Percentiles rank a stretch among this genome's conserved stretches.
Conservation (phyloP, 208 protist genomes). For the Acanthamoeba healyi region DNA sequence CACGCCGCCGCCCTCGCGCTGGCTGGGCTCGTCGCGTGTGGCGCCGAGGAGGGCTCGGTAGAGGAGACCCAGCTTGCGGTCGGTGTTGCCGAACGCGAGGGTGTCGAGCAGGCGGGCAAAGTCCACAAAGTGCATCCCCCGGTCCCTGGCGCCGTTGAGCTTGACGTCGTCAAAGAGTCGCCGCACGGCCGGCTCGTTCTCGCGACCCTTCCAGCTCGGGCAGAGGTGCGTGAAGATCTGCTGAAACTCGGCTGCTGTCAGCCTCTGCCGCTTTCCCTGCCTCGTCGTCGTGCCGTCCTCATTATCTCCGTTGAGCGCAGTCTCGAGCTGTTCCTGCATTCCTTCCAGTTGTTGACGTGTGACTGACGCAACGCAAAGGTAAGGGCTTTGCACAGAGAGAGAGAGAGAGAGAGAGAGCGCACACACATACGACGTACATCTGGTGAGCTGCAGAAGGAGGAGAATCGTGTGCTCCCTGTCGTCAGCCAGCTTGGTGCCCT, state of each 20-base stretch:
- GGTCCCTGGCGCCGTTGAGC: not conserved
- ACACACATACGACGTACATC: not conserved
- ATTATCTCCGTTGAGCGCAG: not conserved
- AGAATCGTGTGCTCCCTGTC: conserved; percentile 6
- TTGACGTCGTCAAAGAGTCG: not conserved
- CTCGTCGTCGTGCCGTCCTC: not conserved
- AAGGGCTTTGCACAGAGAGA: not conserved
- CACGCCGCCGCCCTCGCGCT: not conserved
- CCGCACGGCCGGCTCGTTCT: conserved; percentile 7
- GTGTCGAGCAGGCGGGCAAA: not conserved
- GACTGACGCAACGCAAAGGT: not conserved
- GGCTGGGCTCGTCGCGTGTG: not conserved
- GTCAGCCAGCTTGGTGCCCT: not conserved
- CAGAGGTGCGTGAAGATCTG: conserved; percentile 22
- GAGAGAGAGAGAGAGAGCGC: no score
- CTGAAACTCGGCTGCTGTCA: conserved; percentile 9
- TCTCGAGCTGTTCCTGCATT: not conserved
- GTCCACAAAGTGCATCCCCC: not conserved
- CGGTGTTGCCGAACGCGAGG: not conserved
- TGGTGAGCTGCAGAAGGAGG: not conserved
- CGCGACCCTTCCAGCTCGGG: conserved; percentile 26
- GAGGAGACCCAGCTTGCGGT: not conserved
- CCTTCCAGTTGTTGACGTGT: not conserved
- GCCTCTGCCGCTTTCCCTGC: not conserved
- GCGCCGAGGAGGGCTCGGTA: not conserved